These are phyloP conservation scores for Thalassiosira mediterranea DNA, from an alignment of 352 stramenopile genomes.

Conservation along the genomic window DNA sequence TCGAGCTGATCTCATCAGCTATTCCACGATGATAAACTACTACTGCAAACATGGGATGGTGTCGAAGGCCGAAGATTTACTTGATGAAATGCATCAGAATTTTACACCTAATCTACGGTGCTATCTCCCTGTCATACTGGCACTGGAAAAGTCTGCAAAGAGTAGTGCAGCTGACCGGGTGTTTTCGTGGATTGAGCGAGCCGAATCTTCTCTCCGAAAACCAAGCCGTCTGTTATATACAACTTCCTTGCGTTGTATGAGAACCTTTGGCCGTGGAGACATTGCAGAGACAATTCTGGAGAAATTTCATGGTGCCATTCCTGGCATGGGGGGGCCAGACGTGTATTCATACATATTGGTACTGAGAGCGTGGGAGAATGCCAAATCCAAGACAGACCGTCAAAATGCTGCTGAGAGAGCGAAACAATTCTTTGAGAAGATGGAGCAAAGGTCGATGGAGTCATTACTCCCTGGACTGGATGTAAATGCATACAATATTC, in stretches of 20 bases:
- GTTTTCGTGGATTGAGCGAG: slow-evolving; percentile 29
- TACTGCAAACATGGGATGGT: slow-evolving; percentile 37
- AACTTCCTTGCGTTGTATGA: slow-evolving; percentile 40
- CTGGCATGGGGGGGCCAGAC: slow-evolving; percentile 21
- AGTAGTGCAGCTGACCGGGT: slow-evolving; percentile 22
- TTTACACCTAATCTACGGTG: slow-evolving; percentile 23
- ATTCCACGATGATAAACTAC: slow-evolving; percentile 37
- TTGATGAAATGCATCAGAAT: slow-evolving; percentile 28
- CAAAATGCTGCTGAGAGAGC: slow-evolving; percentile 24
- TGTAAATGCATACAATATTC: slow-evolving; percentile 45
- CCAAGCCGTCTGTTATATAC: slow-evolving; percentile 40
- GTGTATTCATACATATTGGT: slow-evolving; percentile 32
- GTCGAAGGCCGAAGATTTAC: slow-evolving; percentile 29
- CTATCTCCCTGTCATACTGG: slow-evolving; percentile 41
- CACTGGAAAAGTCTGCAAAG: slow-evolving; percentile 44
- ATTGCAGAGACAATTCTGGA: slow-evolving; percentile 41
- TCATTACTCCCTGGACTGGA: slow-evolving; percentile 19
- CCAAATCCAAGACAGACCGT: slow-evolving; percentile 12
- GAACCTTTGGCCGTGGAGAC: slow-evolving; percentile 23
- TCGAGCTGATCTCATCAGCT: slow-evolving; percentile 39
- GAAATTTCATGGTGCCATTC: too few relatives aligned
- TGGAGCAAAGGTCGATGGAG: slow-evolving; percentile 14
- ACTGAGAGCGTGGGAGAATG: slow-evolving; percentile 37
- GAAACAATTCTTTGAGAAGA: slow-evolving; percentile 29
- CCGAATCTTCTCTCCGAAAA: slow-evolving; percentile 7